Evolutionary conservation across 129 eudicot species (phyloP), one percentile per base, ranked within the genome.

Genomic region (Flaveria ramosissima): DNA sequence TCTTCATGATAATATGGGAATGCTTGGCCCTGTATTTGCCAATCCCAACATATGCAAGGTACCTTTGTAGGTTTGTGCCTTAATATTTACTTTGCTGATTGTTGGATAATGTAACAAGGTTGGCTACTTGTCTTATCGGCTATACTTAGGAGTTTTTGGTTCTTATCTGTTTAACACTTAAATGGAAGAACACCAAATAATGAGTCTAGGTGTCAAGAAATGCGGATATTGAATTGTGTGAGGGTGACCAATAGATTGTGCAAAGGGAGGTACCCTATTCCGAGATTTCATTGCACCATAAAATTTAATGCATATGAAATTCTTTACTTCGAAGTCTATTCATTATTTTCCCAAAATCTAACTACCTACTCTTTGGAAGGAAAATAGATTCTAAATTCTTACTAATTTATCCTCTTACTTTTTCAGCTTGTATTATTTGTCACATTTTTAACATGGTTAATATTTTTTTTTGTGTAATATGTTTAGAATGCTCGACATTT

Each of bases 21-120:
- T 88, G 62, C 92, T 93, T 72, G 80, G 82, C 55, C 92, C 98
- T 8, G 88, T 93, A 15, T 93, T 93, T 84, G 84, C 92, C 27
- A 80, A 93, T 90, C 89, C 98, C 57, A 62, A 51, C 53, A 88
- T 90, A 57, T 86, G 94, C 87, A 93, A 93, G 98, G 98, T 90
- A 79, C 68, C 1, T 80, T 51, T 27, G 13, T 59, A 47, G 52
- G 52, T 71, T 41, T 74, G 32, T 36, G 15, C 36, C 65, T 65
- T 20, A 9, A 4, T 45, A 66, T 75, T n/a, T 13, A 64, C 62
- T 56, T 60, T 39, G 48, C 61, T 26, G 64, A 78, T 47, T 57
- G 70, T 60, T 78, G 11, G 52, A 75, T 64, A 61, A 24, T 45
- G 27, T 16, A 70, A 70, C 3, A 10, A n/a, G 15, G 42, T 71